A percentile compares a stretch with the other conserved stretches of the same genome.
phyloP scores from a whole-genome alignment of 176 grass and related monocot species.

The Eremochloa ophiuroides region DNA sequence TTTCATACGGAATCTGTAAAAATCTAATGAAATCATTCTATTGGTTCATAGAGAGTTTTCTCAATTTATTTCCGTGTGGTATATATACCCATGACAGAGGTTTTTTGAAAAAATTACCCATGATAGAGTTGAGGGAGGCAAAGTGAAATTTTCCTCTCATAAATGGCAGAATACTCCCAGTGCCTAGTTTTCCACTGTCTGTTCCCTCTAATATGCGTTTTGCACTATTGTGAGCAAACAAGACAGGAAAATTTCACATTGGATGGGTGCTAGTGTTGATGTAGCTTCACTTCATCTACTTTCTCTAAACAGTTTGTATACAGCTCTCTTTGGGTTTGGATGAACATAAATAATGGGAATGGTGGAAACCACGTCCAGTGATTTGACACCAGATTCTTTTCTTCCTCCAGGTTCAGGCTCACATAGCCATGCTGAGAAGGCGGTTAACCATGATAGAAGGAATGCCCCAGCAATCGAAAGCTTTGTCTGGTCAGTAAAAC shows the following conservation, averaged over 20 bases:
- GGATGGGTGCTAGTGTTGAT: not conserved
- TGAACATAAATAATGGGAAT: not conserved
- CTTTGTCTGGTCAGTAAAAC: constrained; percentile 61
- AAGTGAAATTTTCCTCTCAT: not conserved
- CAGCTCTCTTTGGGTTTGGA: not conserved
- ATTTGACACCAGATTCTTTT: constrained; percentile 9
- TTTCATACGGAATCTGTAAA: not conserved
- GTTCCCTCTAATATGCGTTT: constrained; percentile 1
- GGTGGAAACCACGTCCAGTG: not conserved
- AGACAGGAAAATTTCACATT: not conserved
- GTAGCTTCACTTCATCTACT: not conserved
- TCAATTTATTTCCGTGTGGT: not conserved
- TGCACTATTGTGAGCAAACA: not conserved
- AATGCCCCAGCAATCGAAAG: constrained; percentile 65
- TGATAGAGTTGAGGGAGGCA: not conserved
- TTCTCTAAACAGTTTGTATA: too few species aligned
- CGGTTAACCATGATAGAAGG: constrained; percentile 90
- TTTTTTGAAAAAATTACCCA: not conserved
- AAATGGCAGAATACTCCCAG: not conserved
- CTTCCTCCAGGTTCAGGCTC: constrained; percentile 68
- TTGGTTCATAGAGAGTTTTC: not conserved
- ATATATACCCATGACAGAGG: too few species aligned
- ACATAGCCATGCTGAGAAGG: constrained; percentile 90
- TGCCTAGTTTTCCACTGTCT: not conserved
- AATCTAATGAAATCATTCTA: not conserved